These are phyloP conservation scores for Ophiostoma angusticollis DNA, from an alignment of 2,329 filamentous ascomycete genomes.

Conservation along the genomic window DNA sequence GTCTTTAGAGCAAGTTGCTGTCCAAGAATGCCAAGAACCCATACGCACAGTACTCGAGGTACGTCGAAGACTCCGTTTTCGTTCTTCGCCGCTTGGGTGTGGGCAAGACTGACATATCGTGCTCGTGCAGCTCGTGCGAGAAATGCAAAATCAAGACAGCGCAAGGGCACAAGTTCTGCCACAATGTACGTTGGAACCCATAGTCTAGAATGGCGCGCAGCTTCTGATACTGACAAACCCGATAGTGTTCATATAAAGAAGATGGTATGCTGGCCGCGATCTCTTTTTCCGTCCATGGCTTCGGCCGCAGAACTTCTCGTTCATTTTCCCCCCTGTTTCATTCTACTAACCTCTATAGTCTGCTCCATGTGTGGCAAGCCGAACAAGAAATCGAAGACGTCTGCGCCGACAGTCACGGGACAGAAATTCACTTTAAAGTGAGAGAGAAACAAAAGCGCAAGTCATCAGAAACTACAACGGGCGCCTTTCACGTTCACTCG, in stretches of 20 bases:
- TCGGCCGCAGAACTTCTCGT: too few species aligned
- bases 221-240: not conserved
- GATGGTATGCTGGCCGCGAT: constrained; percentile 33
- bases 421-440: constrained; percentile 52
- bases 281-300: not conserved
- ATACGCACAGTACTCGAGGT: constrained; percentile 47
- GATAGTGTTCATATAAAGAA: constrained; percentile 44
- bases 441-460: too few species aligned
- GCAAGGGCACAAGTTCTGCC: constrained; percentile 46
- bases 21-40: constrained; percentile 54
- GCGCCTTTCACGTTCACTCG: too few species aligned
- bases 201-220: too few species aligned
- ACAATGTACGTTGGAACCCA: constrained; percentile 23
- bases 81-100: not conserved
- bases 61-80: not conserved
- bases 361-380: constrained; percentile 53
- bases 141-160: constrained; percentile 52
- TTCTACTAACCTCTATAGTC: constrained; percentile 28
- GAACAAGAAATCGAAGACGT: constrained; percentile 35
- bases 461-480: too few species aligned
- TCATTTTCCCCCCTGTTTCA: too few species aligned
- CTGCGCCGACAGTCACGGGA: constrained; percentile 41
- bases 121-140: constrained; percentile 33
- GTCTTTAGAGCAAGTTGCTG: constrained; percentile 46
- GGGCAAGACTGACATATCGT: not conserved